Evolutionary conservation across 129 eudicot species (phyloP), one percentile per base, ranked within the genome.

Genomic region (Gnaphalium uliginosum): DNA sequence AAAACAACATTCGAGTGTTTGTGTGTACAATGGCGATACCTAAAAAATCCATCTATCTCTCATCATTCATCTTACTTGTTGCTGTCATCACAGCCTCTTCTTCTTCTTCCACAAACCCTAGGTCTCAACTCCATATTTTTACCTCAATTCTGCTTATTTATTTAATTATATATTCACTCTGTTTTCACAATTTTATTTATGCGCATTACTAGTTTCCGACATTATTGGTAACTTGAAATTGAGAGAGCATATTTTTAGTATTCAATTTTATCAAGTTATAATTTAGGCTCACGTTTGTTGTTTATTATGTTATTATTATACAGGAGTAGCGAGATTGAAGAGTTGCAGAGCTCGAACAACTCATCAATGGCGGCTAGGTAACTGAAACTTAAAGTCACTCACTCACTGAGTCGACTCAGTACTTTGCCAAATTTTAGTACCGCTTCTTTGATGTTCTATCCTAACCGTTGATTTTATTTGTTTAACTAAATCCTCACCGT

Each of bases 311-410:
- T n/a, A n/a, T 53, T 53, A 53, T 18, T 22, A 18, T 62, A 53
- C 89, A 92, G 97, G 80, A 78, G 33, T 51, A 74, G 30, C 41
- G 90, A 89, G 78, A 73, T 67, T 7, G 84, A 81, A 66, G 35
- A 82, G 81, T 81, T 85, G 77, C 85, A 78, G 92, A 87, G 84
- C 88, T 82, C 73, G 32, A 79, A 84, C 21, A 77, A 87, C 93
- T 84, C 90, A 81, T 78, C 98, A 86, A 83, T 89, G 94, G 88
- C 89, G 72, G 86, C 80, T 4, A 86, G 82, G 96, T 90, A 79
- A 71, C 0, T 4, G 18, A 18, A 59, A 71, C 32, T 18, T n/a
- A 0, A 61, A 61, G 4, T 9, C 37, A 54, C 51, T 4, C 30
- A 58, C 23, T 65, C 58, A 56, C 54, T 23, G 82, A 72, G 67